Percentiles rank a stretch among this genome's conserved stretches.
phyloP scores from a whole-genome alignment of 148 eudicot genomes.

The Limonium bicolor region DNA sequence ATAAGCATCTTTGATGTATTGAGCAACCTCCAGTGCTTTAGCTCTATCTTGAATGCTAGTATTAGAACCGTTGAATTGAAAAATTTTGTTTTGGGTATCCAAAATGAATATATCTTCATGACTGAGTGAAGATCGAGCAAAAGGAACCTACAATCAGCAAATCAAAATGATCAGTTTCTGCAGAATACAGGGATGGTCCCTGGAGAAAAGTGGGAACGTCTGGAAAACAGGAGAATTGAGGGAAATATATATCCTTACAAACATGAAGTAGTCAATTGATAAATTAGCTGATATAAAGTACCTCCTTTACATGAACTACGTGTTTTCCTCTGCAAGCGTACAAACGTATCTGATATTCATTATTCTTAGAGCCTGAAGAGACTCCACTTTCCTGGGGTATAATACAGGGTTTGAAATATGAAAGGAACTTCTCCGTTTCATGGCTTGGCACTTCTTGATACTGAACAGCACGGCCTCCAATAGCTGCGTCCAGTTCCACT shows the following conservation, averaged over 20 bases:
- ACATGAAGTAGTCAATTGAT: too few relatives aligned
- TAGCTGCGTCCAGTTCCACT: constrained; percentile 86
- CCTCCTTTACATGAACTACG: constrained; percentile 93
- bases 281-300: too few relatives aligned
- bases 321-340: constrained; percentile 86
- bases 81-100: constrained; percentile 83
- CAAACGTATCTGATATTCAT: constrained; percentile 47
- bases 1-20: constrained; percentile 75
- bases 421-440: constrained; percentile 97
- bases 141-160: constrained; percentile 92
- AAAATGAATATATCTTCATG: constrained; percentile 92
- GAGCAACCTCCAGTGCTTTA: constrained; percentile 94
- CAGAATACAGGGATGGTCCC: too few relatives aligned
- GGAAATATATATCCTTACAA: too few relatives aligned
- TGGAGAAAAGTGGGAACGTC: too few relatives aligned
- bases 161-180: too few relatives aligned
- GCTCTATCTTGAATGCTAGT: constrained; percentile 98
- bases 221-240: too few relatives aligned
- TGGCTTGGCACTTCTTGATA: constrained; percentile 94
- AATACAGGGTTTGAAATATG: constrained; percentile 95
- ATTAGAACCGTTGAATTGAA: constrained; percentile 89
- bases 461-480: constrained; percentile 97
- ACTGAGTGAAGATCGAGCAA: constrained; percentile 82
- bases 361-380: constrained; percentile 74
- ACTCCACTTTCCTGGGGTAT: constrained; percentile 90